phyloP scores from a whole-genome alignment of 257 asterid genomes.

The Penstemon newberryi region DNA sequence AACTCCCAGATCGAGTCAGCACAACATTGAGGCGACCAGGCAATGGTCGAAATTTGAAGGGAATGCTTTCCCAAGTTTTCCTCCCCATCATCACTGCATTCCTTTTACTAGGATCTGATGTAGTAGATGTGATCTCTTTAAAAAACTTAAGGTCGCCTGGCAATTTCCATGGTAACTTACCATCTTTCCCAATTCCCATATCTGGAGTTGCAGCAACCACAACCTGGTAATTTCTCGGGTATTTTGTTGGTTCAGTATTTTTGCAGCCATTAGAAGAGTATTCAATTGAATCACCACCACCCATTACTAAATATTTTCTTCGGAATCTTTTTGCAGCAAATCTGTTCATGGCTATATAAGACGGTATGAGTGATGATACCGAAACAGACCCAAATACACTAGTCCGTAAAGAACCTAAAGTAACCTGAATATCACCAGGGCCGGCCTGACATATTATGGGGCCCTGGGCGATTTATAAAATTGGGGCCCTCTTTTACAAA shows the following conservation, averaged over 20 bases:
- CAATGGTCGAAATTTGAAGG: conserved; percentile 69
- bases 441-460: too few species aligned
- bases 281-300: conserved; percentile 30
- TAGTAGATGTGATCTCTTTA: conserved; percentile 69
- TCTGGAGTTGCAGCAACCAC: conserved; percentile 89
- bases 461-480: too few species aligned
- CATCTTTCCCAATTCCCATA: conserved; percentile 94
- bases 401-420: conserved; percentile 29
- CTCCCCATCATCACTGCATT: conserved; percentile 98
- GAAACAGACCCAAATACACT: conserved; percentile 27
- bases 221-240: conserved; percentile 73
- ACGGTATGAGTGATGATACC: conserved; percentile 8
- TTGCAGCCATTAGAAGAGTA: conserved; percentile 41
- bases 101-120: conserved; percentile 61
- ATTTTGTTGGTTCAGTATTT: conserved; percentile 28
- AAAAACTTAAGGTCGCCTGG: conserved; percentile 88
- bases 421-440: conserved; percentile 42
- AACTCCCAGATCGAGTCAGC: conserved; percentile 70
- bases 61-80: conserved; percentile 98
- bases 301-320: conserved; percentile 52
- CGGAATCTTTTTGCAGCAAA: conserved; percentile 28
- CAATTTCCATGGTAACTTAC: conserved; percentile 84
- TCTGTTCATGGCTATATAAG: conserved; percentile 25
- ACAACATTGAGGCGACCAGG: conserved; percentile 94
- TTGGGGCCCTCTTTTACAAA: too few species aligned